Conservation (phyloP, 352 stramenopile genomes). For the Hyaloperonospora brassicae region DNA sequence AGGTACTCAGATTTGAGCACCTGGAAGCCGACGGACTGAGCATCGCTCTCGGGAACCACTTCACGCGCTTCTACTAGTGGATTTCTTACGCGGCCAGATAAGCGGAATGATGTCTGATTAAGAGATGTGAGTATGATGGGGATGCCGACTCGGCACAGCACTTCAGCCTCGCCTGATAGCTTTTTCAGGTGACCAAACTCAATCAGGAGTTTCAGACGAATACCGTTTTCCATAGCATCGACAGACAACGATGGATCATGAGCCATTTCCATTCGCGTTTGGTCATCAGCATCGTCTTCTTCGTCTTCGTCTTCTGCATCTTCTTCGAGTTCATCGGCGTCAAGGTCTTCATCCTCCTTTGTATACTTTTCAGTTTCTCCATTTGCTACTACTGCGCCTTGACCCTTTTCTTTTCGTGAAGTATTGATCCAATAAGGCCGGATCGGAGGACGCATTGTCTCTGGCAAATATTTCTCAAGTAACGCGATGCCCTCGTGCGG, state of each 20-base stretch:
- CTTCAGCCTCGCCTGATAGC: conserved; percentile 51
- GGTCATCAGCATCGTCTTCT: conserved; percentile 41
- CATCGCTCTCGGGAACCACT: conserved; percentile 48
- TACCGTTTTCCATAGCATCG: conserved; percentile 80
- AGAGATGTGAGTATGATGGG: conserved; percentile 78
- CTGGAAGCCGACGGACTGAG: conserved; percentile 65
- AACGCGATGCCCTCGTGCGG: conserved; percentile 49
- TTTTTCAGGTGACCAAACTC: conserved; percentile 76
- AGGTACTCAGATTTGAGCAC: conserved; percentile 78
- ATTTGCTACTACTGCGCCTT: conserved; percentile 11
- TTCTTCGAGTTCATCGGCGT: conserved; percentile 37
- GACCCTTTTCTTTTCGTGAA: conserved; percentile 21
- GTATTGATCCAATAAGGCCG: conserved; percentile 76
- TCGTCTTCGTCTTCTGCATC: conserved; percentile 54
- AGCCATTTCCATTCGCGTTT: conserved; percentile 46
- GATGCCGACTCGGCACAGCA: conserved; percentile 75
- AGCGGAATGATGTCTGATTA: conserved; percentile 64
- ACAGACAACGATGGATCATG: conserved; percentile 71
- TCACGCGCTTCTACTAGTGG: conserved; percentile 39
- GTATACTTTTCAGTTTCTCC: conserved; percentile 10
- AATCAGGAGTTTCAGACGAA: conserved; percentile 72
- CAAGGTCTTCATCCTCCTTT: conserved; percentile 17
- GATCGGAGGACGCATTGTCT: conserved; percentile 66
- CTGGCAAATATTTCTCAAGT: conserved; percentile 46
- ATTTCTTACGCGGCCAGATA: conserved; percentile 64